Conservation (phyloP, 345 rosid genomes). For the Lumnitzera racemosa region DNA sequence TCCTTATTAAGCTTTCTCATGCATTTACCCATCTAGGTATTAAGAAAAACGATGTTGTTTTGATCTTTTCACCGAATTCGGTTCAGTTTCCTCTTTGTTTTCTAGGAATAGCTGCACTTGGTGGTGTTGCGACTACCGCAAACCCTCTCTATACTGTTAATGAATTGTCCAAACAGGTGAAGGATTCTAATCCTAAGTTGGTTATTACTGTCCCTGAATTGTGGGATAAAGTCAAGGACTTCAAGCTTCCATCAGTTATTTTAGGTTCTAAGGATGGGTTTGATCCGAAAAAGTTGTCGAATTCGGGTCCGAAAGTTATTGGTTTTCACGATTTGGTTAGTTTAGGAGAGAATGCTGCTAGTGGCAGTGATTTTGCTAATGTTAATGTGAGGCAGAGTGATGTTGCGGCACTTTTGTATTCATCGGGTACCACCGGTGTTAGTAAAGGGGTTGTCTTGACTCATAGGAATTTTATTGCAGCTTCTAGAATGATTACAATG, state of each 20-base stretch:
- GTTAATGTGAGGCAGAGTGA: constrained; percentile 50
- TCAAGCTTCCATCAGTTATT: constrained; percentile 49
- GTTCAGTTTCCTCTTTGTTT: constrained; percentile 66
- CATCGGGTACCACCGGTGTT: constrained; percentile 81
- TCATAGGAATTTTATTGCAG: constrained; percentile 72
- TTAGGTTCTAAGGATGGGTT: constrained; percentile 31
- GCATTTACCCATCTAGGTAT: constrained; percentile 62
- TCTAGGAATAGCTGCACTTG: constrained; percentile 55
- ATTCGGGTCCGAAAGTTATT: constrained; percentile 19
- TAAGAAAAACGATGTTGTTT: constrained; percentile 52
- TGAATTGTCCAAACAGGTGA: constrained; percentile 62
- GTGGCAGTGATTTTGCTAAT: constrained; percentile 32
- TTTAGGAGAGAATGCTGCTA: constrained; percentile 29
- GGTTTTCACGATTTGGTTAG: constrained; percentile 42
- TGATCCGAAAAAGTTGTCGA: constrained; percentile 1
- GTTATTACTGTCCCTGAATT: constrained; percentile 52
- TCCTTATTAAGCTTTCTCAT: constrained; percentile 48
- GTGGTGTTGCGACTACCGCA: constrained; percentile 67
- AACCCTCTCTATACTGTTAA: constrained; percentile 62
- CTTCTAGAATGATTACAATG: constrained; percentile 34
- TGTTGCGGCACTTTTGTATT: constrained; percentile 60
- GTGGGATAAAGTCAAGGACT: constrained; percentile 50
- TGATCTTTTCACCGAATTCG: constrained; percentile 77
- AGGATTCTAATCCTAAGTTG: constrained; percentile 64
- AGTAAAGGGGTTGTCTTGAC: constrained; percentile 87